Evolutionary conservation across 2,329 filamentous ascomycete genomes (phyloP).

Genomic region (Sphaceloma murrayae): DNA sequence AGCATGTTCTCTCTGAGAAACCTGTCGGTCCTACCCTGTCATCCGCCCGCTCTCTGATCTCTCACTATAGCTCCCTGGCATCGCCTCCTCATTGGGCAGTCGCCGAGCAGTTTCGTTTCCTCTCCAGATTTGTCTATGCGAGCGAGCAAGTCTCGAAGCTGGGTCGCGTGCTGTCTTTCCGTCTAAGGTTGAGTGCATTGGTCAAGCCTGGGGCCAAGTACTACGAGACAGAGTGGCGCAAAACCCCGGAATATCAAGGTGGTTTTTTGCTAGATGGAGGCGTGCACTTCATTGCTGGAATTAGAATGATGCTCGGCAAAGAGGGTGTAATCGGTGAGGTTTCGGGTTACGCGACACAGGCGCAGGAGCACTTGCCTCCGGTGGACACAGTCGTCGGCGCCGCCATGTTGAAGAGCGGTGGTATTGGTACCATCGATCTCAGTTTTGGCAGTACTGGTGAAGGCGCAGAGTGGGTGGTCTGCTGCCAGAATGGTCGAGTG

Average conservation of each 20-base stretch:
- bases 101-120: conserved; percentile 65
- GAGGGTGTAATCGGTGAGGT: conserved; percentile 39
- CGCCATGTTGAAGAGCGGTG: conserved; percentile 45
- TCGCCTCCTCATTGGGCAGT: conserved; percentile 44
- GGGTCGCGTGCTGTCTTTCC: conserved; percentile 48
- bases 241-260: conserved; percentile 60
- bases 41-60: conserved; percentile 41
- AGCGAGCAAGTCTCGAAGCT: conserved; percentile 42
- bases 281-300: conserved; percentile 59
- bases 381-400: conserved; percentile 58
- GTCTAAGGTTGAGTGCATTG: conserved; percentile 36
- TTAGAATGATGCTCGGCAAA: conserved; percentile 49
- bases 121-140: conserved; percentile 46
- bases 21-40: conserved; percentile 46
- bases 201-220: conserved; percentile 47
- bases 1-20: conserved; percentile 50
- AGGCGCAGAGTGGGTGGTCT: conserved; percentile 48
- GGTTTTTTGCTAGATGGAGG: conserved; percentile 69
- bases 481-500: conserved; percentile 49
- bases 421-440: conserved; percentile 48
- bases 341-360: conserved; percentile 46
- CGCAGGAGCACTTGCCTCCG: conserved; percentile 50
- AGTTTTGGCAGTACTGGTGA: conserved; percentile 49
- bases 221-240: conserved; percentile 53
- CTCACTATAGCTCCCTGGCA: conserved; percentile 23